Evolutionary conservation across 2,329 filamentous ascomycete genomes (phyloP).

Genomic region (Fusarium sp.): DNA sequence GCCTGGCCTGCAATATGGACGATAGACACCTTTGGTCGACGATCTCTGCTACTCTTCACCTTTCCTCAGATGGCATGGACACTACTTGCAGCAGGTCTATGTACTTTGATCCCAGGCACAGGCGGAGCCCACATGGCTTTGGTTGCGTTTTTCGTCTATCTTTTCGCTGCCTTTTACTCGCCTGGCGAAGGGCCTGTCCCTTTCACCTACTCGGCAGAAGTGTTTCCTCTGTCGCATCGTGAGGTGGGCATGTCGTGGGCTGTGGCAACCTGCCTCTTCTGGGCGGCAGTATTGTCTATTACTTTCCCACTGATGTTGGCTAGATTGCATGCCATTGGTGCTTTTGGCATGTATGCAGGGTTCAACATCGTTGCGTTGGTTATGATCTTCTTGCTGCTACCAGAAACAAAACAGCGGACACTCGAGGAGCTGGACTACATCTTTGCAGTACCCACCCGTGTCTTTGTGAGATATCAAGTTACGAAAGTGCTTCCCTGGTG

Average conservation of each 20-base stretch:
- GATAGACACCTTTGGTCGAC: slow-evolving; percentile 66
- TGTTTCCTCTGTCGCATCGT: slow-evolving; percentile 75
- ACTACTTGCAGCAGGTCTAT: slow-evolving; percentile 54
- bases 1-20: slow-evolving; percentile 67
- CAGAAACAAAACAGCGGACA: slow-evolving; percentile 67
- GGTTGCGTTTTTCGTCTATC: slow-evolving; percentile 65
- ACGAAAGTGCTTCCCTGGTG: slow-evolving; percentile 67
- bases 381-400: slow-evolving; percentile 66
- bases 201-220: slow-evolving; percentile 74
- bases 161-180: slow-evolving; percentile 62
- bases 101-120: slow-evolving; percentile 58
- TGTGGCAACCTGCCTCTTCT: slow-evolving; percentile 71
- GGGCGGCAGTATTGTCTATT: slow-evolving; percentile 69
- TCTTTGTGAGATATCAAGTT: slow-evolving; percentile 66
- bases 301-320: slow-evolving; percentile 68
- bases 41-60: slow-evolving; percentile 57
- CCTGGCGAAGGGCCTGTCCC: slow-evolving; percentile 72
- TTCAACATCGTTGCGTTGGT: slow-evolving; percentile 64
- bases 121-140: slow-evolving; percentile 51
- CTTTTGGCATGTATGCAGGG: slow-evolving; percentile 64
- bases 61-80: slow-evolving; percentile 56
- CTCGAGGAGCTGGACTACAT: slow-evolving; percentile 67
- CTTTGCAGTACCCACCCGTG: slow-evolving; percentile 67
- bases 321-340: slow-evolving; percentile 55
- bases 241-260: slow-evolving; percentile 77